Evolutionary conservation across 2,329 filamentous ascomycete genomes (phyloP).

Genomic region (Ustulina deusta): DNA sequence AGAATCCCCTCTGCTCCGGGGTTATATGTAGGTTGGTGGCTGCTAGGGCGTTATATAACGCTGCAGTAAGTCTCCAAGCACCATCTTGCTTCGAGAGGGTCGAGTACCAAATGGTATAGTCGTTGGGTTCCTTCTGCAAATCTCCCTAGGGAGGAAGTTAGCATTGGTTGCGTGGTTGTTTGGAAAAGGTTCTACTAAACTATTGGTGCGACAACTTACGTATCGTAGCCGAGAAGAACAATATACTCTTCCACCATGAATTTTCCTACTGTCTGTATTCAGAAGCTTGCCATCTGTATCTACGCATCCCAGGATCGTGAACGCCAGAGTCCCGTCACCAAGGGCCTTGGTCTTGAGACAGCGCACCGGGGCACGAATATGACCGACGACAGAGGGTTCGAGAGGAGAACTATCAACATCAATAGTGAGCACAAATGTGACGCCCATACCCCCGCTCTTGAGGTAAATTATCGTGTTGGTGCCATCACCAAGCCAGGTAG

Average conservation of each 20-base stretch:
- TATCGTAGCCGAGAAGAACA: slow-evolving; percentile 51
- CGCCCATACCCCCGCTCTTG: slow-evolving; percentile 47
- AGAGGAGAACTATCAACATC: slow-evolving; percentile 41
- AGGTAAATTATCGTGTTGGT: slow-evolving; percentile 52
- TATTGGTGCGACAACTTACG: slow-evolving; percentile 45
- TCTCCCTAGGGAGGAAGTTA: slow-evolving; percentile 48
- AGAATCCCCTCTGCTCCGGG: slow-evolving; percentile 43
- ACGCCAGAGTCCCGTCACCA: slow-evolving; percentile 51
- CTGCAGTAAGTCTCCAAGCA: slow-evolving; percentile 49
- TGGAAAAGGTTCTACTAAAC: too few species aligned
- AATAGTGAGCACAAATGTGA: slow-evolving; percentile 51
- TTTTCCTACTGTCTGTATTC: slow-evolving; percentile 49
- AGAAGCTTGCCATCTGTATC: slow-evolving; percentile 50
- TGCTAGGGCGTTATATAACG: slow-evolving; percentile 52
- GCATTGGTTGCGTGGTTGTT: background rate
- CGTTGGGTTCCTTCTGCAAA: slow-evolving; percentile 48
- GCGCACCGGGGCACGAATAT: slow-evolving; percentile 52
- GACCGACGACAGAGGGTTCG: slow-evolving; percentile 46
- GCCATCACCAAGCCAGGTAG: slow-evolving; percentile 53
- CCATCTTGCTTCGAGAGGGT: slow-evolving; percentile 48
- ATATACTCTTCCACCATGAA: slow-evolving; percentile 52
- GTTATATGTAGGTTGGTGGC: slow-evolving; percentile 52
- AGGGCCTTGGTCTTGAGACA: slow-evolving; percentile 53
- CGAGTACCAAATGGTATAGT: slow-evolving; percentile 56
- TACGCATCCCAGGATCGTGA: slow-evolving; percentile 53